phyloP scores from a whole-genome alignment of 495 filamentous ascomycete species.

The Talaromyces wortmannii region DNA sequence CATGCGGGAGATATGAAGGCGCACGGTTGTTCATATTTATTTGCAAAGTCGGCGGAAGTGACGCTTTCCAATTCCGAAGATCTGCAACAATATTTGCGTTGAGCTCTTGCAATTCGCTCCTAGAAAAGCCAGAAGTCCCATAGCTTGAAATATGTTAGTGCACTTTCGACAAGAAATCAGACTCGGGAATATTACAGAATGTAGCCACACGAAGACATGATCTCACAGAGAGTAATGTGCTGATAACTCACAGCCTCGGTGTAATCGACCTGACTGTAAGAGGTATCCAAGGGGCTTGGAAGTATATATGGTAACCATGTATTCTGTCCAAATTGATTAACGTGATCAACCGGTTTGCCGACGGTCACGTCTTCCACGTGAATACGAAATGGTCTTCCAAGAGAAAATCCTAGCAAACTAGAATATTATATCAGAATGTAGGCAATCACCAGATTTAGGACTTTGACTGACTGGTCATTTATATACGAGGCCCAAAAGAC shows the following conservation, averaged over 20 bases:
- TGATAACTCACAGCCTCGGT: constrained; percentile 37
- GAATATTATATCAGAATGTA: not conserved
- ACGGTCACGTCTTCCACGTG: constrained; percentile 38
- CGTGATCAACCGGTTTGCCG: constrained; percentile 30
- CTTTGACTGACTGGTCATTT: constrained; percentile 35
- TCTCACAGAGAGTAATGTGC: constrained; percentile 41
- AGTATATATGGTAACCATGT: constrained; percentile 37
- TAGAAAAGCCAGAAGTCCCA: constrained; percentile 35
- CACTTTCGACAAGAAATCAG: not conserved
- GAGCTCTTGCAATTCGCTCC: constrained; percentile 38
- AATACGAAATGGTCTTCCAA: constrained; percentile 39
- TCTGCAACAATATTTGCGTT: constrained; percentile 35
- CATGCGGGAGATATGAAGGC: constrained; percentile 32
- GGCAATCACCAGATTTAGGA: not conserved
- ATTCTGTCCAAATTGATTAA: constrained; percentile 24
- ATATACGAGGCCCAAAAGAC: constrained; percentile 46
- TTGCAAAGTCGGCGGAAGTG: constrained; percentile 32
- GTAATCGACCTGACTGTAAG: constrained; percentile 17
- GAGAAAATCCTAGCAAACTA: constrained; percentile 43
- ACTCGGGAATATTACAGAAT: constrained; percentile 27
- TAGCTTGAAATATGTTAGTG: constrained; percentile 23
- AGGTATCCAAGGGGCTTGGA: constrained; percentile 9
- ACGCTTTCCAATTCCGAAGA: constrained; percentile 39
- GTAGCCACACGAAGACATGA: constrained; percentile 39
- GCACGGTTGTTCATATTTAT: constrained; percentile 31